Conservation (phyloP, 164 flowering plant genomes). For the Liriodendron chinense region DNA sequence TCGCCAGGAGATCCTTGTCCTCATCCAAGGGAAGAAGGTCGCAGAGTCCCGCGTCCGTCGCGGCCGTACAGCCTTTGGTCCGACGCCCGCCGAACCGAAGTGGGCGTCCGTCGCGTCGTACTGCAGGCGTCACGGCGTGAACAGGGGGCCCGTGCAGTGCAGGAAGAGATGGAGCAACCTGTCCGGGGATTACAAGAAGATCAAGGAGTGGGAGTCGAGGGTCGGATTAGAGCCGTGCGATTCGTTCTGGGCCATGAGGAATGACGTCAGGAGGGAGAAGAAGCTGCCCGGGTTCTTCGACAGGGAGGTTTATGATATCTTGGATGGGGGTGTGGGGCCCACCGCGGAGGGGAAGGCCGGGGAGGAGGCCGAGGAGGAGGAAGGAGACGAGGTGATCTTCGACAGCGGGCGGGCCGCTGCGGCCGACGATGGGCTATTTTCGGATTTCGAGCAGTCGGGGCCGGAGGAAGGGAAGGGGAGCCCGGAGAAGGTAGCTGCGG, state of each 20-base stretch:
- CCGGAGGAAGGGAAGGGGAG: conserved; percentile 29
- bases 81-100: conserved; percentile 73
- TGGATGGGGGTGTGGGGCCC: conserved; percentile 26
- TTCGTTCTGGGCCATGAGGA: conserved; percentile 90
- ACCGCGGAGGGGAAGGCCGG: not conserved
- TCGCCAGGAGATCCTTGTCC: conserved; percentile 80
- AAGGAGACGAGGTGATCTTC: conserved; percentile 35
- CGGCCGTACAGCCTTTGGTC: conserved; percentile 16
- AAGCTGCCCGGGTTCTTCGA: conserved; percentile 87
- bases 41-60: conserved; percentile 71
- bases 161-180: conserved; percentile 94
- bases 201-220: conserved; percentile 73
- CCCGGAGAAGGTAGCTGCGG: conserved; percentile 24
- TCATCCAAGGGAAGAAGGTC: conserved; percentile 79
- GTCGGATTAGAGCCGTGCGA: conserved; percentile 28
- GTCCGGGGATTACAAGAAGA: conserved; percentile 88
- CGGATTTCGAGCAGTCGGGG: conserved; percentile 52
- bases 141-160: conserved; percentile 90
- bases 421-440: conserved; percentile 68
- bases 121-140: conserved; percentile 78
- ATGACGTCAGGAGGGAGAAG: conserved; percentile 71
- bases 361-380: conserved; percentile 3
- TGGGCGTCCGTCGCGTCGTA: conserved; percentile 89
- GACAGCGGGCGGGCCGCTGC: conserved; percentile 63
- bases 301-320: conserved; percentile 71